Percentiles rank a stretch among this genome's conserved stretches.
phyloP scores from a whole-genome alignment of 345 rosid genomes.

The Microthlaspi erraticum region DNA sequence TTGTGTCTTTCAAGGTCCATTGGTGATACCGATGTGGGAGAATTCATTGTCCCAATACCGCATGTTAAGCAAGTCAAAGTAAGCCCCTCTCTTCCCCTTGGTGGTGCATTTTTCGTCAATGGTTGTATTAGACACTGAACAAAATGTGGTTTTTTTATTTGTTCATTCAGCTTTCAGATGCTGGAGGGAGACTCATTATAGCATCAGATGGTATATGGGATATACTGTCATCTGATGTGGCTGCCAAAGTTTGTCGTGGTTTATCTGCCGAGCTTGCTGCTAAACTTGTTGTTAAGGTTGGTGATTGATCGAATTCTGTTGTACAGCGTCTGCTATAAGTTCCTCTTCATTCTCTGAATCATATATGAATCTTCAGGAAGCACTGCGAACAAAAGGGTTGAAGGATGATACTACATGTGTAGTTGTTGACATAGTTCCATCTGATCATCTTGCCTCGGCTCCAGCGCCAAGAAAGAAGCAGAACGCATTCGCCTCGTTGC shows the following conservation, averaged over 20 bases:
- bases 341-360: slow-evolving; percentile 15
- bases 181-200: slow-evolving; percentile 95
- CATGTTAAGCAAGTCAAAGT: slow-evolving; percentile 99
- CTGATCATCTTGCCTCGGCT: slow-evolving; percentile 73
- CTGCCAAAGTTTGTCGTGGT: slow-evolving; percentile 95
- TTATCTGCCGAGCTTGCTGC: slow-evolving; percentile 98
- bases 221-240: slow-evolving; percentile 86
- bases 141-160: neutral
- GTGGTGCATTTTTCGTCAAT: slow-evolving; percentile 22
- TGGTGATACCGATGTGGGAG: slow-evolving; percentile 99
- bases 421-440: slow-evolving; percentile 97
- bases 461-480: slow-evolving; percentile 73
- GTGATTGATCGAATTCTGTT: slow-evolving; percentile 14
- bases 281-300: slow-evolving; percentile 95
- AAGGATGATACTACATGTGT: slow-evolving; percentile 99
- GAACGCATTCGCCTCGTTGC: slow-evolving; percentile 61
- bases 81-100: slow-evolving; percentile 32
- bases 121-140: slow-evolving; percentile 11
- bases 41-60: slow-evolving; percentile 95
- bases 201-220: slow-evolving; percentile 99
- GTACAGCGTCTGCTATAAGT: neutral
- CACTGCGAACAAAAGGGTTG: slow-evolving; percentile 93
- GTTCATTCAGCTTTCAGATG: slow-evolving; percentile 71
- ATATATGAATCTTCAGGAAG: slow-evolving; percentile 62
- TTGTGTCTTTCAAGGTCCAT: slow-evolving; percentile 98